Percentiles rank a stretch among this genome's conserved stretches.
Evolutionary conservation across 2,329 filamentous ascomycete genomes (phyloP).

Genomic region (Fusarium proliferatum): DNA sequence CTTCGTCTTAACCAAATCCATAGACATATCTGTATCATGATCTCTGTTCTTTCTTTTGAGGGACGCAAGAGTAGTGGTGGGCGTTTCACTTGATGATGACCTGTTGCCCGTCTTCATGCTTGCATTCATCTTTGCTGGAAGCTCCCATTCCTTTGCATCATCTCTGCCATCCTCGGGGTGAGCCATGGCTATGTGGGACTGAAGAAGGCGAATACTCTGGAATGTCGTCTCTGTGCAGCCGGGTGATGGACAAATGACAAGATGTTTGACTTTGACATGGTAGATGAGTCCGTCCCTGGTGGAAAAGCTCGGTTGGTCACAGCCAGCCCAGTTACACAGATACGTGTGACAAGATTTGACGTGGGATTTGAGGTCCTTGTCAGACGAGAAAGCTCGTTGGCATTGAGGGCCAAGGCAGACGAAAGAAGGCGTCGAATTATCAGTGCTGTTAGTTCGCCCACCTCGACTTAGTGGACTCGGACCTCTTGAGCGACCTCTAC

Average conservation of each 20-base stretch:
- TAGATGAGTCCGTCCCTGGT: conserved; percentile 53
- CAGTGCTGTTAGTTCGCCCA: conserved; percentile 21
- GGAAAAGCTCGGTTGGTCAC: conserved; percentile 50
- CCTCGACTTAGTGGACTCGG: conserved; percentile 40
- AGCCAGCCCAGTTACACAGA: conserved; percentile 55
- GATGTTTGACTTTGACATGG: conserved; percentile 58
- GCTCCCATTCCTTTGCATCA: conserved; percentile 44
- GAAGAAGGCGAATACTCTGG: conserved; percentile 49
- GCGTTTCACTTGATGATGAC: not conserved
- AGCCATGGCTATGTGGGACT: conserved; percentile 52
- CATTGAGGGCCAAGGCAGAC: conserved; percentile 47
- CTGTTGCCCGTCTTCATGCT: not conserved
- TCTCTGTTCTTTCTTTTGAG: conserved; percentile 24
- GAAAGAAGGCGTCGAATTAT: conserved; percentile 29
- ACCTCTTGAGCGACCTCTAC: conserved; percentile 30
- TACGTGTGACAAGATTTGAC: conserved; percentile 46
- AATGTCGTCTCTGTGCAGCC: conserved; percentile 54
- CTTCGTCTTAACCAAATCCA: conserved; percentile 49
- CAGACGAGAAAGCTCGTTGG: conserved; percentile 38
- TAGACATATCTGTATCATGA: conserved; percentile 1
- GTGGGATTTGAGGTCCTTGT: conserved; percentile 42
- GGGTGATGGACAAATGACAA: conserved; percentile 54
- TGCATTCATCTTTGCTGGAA: conserved; percentile 18
- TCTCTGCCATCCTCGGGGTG: conserved; percentile 45
- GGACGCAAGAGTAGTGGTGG: conserved; percentile 17